Evolutionary conservation across 75 land plant genomes (phyloP).

Genomic region (Selaginella moellendorffii): DNA sequence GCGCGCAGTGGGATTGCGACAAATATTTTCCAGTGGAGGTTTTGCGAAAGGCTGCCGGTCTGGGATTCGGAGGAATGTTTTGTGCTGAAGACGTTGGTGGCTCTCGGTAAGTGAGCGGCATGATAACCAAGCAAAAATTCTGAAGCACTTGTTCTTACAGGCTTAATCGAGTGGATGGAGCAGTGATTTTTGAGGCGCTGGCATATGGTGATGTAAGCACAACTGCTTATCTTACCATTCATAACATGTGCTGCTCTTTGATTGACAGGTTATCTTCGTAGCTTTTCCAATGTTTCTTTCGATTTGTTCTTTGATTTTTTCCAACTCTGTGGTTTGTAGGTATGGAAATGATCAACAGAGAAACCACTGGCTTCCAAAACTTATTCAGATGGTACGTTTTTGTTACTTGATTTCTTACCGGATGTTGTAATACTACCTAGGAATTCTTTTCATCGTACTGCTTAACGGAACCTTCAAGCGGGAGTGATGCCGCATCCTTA

Average conservation of each 20-base stretch:
- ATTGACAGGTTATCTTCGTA: constrained; percentile 23
- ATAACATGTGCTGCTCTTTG: constrained; percentile 34
- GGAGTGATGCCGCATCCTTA: constrained; percentile 35
- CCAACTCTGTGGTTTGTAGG: background rate
- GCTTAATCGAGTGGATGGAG: constrained; percentile 31
- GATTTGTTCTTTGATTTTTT: background rate
- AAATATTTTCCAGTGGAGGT: constrained; percentile 34
- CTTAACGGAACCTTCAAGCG: constrained; percentile 30
- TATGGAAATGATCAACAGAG: background rate
- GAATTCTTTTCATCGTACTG: constrained; percentile 34
- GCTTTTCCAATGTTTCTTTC: background rate
- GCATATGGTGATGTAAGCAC: constrained; percentile 39
- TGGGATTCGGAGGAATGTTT: constrained; percentile 32
- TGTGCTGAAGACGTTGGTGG: constrained; percentile 33
- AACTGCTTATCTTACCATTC: constrained; percentile 34
- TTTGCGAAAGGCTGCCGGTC: constrained; percentile 25
- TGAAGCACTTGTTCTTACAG: constrained; percentile 12
- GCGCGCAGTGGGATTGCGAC: constrained; percentile 27
- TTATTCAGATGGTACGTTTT: background rate
- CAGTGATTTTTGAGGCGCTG: constrained; percentile 32
- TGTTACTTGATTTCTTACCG: background rate
- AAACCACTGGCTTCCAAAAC: background rate
- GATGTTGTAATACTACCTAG: constrained; percentile 8
- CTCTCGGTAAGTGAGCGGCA: constrained; percentile 28
- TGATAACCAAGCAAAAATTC: too few relatives aligned